Evolutionary conservation across 345 rosid species (phyloP).

Genomic region (Gossypium longicalyx): DNA sequence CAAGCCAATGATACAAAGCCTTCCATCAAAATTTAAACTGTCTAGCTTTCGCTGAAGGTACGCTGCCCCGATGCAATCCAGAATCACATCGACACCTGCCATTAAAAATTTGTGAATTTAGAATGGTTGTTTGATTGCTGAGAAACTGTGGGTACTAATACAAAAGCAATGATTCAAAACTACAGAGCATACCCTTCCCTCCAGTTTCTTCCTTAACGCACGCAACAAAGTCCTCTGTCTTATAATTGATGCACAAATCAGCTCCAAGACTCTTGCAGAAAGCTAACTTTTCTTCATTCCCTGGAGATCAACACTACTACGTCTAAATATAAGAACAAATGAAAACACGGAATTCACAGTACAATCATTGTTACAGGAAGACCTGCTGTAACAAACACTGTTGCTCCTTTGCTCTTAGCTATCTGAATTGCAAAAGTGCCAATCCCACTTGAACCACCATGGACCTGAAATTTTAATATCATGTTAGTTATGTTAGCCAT

Average conservation of each 20-base stretch:
- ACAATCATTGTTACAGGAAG: background rate
- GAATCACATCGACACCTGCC: constrained; percentile 71
- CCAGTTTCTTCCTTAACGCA: constrained; percentile 72
- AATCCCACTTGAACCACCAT: constrained; percentile 92
- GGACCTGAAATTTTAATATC: constrained; percentile 45
- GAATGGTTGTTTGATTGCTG: background rate
- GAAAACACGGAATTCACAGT: no score
- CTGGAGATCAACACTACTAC: constrained; percentile 27
- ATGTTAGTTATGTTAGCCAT: background rate
- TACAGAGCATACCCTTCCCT: constrained; percentile 55
- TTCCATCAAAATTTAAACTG: constrained; percentile 74
- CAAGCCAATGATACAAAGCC: constrained; percentile 71
- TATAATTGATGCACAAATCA: constrained; percentile 85
- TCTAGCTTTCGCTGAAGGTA: constrained; percentile 71
- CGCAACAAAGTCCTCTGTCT: constrained; percentile 77
- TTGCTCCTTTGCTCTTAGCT: constrained; percentile 57
- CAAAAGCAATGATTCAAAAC: background rate
- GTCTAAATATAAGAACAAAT: no score
- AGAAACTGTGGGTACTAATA: background rate
- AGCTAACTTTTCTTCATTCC: constrained; percentile 75
- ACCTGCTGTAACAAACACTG: constrained; percentile 89
- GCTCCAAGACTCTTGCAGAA: constrained; percentile 85
- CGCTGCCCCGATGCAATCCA: constrained; percentile 79
- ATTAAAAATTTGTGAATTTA: background rate
- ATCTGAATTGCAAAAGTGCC: constrained; percentile 92